Conservation (phyloP, 306 rosid genomes). For the Mimosa pudica region DNA sequence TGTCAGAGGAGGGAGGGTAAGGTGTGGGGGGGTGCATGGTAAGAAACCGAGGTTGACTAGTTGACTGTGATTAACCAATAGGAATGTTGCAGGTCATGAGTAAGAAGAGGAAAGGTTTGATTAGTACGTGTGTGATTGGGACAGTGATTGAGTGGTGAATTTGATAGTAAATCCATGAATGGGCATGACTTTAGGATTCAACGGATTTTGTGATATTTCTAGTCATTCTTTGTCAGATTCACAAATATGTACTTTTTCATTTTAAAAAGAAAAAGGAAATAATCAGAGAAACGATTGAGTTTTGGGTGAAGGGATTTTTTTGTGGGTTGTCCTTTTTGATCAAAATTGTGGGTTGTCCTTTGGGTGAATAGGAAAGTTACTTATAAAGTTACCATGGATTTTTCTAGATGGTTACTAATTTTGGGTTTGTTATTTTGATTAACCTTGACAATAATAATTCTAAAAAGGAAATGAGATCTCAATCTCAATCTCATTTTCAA, state of each 20-base stretch:
- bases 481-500: neutral
- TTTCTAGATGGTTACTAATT: neutral
- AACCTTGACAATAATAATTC: neutral
- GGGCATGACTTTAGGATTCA: neutral
- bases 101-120: too few species aligned
- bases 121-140: neutral
- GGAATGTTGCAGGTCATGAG: neutral
- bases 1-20: neutral
- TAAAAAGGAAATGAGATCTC: neutral
- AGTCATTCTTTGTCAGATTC: neutral
- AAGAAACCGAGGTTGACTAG: neutral
- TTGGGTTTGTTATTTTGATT: neutral
- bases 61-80: neutral
- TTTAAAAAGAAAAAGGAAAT: neutral
- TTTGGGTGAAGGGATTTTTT: neutral
- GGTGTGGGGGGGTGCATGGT: neutral
- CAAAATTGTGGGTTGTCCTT: neutral
- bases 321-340: neutral
- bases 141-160: neutral
- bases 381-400: neutral
- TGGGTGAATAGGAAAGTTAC: neutral
- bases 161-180: constrained; percentile 1
- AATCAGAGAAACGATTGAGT: neutral
- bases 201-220: constrained; percentile 5
- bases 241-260: neutral